phyloP scores from a whole-genome alignment of 2,329 filamentous ascomycete species.

The Hymenoscyphus scutula region DNA sequence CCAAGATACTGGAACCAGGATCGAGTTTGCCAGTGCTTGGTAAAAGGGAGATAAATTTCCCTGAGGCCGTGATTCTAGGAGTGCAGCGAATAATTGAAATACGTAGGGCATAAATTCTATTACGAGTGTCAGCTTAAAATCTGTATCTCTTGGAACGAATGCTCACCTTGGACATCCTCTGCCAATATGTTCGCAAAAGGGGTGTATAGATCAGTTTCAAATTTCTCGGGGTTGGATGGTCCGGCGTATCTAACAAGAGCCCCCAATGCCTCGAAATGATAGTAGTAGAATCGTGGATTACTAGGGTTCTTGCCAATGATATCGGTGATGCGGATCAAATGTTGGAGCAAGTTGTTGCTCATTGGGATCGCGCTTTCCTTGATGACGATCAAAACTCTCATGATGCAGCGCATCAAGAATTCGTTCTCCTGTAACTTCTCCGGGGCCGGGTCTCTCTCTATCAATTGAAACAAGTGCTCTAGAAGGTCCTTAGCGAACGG shows the following conservation, averaged over 20 bases:
- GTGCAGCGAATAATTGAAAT: conserved; percentile 89
- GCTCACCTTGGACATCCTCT: conserved; percentile 74
- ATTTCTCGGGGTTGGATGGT: conserved; percentile 64
- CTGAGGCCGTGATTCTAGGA: conserved; percentile 81
- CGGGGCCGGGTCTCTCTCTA: conserved; percentile 79
- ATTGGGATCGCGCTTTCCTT: conserved; percentile 75
- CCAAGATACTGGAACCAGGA: conserved; percentile 83
- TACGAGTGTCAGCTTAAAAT: not conserved
- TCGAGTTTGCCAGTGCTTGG: conserved; percentile 71
- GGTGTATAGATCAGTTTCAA: conserved; percentile 78
- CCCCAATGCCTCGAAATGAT: conserved; percentile 92
- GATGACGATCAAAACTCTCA: conserved; percentile 94
- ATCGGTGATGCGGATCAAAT: conserved; percentile 84
- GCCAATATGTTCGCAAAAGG: conserved; percentile 79
- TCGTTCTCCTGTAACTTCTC: conserved; percentile 98
- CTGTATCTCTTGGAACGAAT: not conserved
- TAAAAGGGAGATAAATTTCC: conserved; percentile 79
- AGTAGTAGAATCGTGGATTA: conserved; percentile 98
- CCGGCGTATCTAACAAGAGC: conserved; percentile 78
- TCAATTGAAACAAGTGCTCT: conserved; percentile 84
- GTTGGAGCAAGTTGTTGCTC: conserved; percentile 74
- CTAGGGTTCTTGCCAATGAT: conserved; percentile 93
- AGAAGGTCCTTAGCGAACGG: conserved; percentile 83
- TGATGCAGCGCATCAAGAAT: conserved; percentile 97
- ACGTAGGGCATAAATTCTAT: conserved; percentile 93